Conservation (phyloP, 805 yeast species). For the Dipodascopsis tothii region DNA sequence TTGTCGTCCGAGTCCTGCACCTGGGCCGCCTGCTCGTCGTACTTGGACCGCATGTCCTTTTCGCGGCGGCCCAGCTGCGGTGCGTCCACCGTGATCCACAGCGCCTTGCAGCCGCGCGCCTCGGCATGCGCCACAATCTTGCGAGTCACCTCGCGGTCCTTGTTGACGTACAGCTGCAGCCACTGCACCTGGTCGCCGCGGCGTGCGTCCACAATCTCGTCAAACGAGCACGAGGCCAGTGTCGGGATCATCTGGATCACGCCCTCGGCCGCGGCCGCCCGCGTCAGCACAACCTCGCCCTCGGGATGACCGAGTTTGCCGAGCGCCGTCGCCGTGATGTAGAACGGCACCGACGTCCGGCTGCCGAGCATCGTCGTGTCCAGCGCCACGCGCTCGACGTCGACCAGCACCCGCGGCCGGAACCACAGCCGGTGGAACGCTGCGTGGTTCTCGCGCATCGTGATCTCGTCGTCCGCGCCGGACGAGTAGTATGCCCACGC, state of each 20-base stretch:
- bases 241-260: slow-evolving; percentile 89
- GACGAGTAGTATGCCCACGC: slow-evolving; percentile 93
- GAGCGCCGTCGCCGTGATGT: slow-evolving; percentile 84
- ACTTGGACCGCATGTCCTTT: slow-evolving; percentile 69
- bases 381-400: slow-evolving; percentile 66
- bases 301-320: slow-evolving; percentile 89
- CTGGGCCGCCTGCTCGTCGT: slow-evolving; percentile 41
- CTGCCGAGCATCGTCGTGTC: slow-evolving; percentile 72
- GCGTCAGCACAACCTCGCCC: slow-evolving; percentile 80
- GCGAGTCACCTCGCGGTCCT: slow-evolving; percentile 59
- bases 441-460: slow-evolving; percentile 81
- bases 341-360: slow-evolving; percentile 66
- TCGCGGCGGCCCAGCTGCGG: slow-evolving; percentile 88
- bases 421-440: slow-evolving; percentile 85
- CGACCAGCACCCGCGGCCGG: slow-evolving; percentile 73
- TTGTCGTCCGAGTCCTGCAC: slow-evolving; percentile 38
- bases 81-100: slow-evolving; percentile 87
- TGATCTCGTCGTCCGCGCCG: slow-evolving; percentile 88
- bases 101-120: slow-evolving; percentile 64
- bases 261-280: slow-evolving; percentile 66
- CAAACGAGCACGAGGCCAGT: slow-evolving; percentile 78
- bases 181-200: slow-evolving; percentile 67
- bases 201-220: slow-evolving; percentile 72
- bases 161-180: slow-evolving; percentile 80
- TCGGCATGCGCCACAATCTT: slow-evolving; percentile 65